phyloP scores from a whole-genome alignment of 805 yeast genomes.

The Sugiyamaella chiloensis region DNA sequence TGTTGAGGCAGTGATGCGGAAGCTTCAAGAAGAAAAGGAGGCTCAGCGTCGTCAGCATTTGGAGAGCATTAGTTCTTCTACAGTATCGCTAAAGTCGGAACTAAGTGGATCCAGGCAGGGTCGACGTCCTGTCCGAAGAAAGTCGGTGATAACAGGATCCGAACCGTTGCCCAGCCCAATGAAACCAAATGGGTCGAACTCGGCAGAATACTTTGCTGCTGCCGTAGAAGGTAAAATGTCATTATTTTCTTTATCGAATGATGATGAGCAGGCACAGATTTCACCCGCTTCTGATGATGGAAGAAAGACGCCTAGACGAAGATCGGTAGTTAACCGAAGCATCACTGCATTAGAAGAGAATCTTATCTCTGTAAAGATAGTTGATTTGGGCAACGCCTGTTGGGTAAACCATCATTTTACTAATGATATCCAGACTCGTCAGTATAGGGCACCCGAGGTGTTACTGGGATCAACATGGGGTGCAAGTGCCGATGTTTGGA shows the following conservation, averaged over 20 bases:
- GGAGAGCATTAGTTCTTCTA: constrained; percentile 6
- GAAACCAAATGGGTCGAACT: constrained; percentile 43
- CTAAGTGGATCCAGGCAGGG: constrained; percentile 10
- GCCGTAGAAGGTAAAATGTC: constrained; percentile 11
- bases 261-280: neutral
- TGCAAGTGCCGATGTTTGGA: constrained; percentile 92
- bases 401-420: constrained; percentile 79
- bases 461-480: constrained; percentile 86
- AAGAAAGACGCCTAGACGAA: neutral
- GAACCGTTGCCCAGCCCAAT: constrained; percentile 91
- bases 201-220: constrained; percentile 12
- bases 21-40: constrained; percentile 59
- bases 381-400: constrained; percentile 92
- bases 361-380: constrained; percentile 75
- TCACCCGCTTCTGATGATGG: neutral
- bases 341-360: constrained; percentile 39
- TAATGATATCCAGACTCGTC: constrained; percentile 87
- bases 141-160: constrained; percentile 80
- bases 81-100: constrained; percentile 1
- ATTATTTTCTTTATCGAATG: neutral
- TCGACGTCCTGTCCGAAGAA: constrained; percentile 52
- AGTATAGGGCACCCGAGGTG: constrained; percentile 89
- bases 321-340: constrained; percentile 10
- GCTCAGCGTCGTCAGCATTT: constrained; percentile 9
- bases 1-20: constrained; percentile 69